Conservation (phyloP, 768 basidiomycete genomes). For the Lactarius quietus region DNA sequence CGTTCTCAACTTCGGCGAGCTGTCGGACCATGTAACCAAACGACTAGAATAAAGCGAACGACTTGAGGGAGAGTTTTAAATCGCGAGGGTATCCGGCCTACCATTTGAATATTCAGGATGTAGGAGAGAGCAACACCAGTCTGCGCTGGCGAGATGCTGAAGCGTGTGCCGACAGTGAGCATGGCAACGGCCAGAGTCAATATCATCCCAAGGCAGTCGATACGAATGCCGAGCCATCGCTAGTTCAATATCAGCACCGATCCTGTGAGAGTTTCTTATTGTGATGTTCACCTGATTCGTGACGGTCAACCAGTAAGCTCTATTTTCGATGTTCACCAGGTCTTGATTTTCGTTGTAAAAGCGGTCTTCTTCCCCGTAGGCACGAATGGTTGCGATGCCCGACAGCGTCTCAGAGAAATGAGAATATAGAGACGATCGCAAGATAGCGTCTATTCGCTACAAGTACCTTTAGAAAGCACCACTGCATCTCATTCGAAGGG, state of each 20-base stretch:
- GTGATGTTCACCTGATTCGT: conserved; percentile 59
- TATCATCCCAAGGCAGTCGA: conserved; percentile 77
- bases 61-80: conserved; percentile 1
- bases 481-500: neutral
- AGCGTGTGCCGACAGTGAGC: conserved; percentile 69
- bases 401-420: conserved; percentile 91
- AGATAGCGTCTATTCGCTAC: conserved; percentile 70
- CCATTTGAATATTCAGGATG: conserved; percentile 75
- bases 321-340: conserved; percentile 81
- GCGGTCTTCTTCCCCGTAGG: conserved; percentile 74
- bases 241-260: conserved; percentile 64
- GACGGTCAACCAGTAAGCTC: conserved; percentile 85
- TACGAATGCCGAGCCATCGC: conserved; percentile 85
- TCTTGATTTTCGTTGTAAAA: conserved; percentile 73
- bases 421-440: conserved; percentile 83
- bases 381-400: conserved; percentile 83
- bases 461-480: conserved; percentile 2
- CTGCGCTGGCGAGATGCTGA: conserved; percentile 72
- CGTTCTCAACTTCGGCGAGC: conserved; percentile 83
- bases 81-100: conserved; percentile 29
- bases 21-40: conserved; percentile 78
- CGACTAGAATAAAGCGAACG: conserved; percentile 34
- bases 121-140: conserved; percentile 77
- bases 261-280: conserved; percentile 42
- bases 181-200: conserved; percentile 78